Conservation (phyloP, 2,329 filamentous ascomycete genomes). For the Ophiostoma triangulosporum region DNA sequence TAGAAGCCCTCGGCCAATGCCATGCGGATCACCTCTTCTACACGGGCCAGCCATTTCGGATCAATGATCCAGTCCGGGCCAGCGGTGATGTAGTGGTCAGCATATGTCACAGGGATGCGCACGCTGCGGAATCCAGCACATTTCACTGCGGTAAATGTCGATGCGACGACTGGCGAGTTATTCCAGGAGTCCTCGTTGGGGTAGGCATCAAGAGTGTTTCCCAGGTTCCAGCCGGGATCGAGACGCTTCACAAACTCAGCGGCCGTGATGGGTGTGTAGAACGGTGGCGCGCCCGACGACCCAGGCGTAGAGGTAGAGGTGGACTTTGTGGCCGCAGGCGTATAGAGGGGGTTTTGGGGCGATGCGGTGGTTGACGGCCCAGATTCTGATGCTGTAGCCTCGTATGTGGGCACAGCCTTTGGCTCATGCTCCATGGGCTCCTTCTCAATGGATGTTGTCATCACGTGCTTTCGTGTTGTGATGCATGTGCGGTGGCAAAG, state of each 20-base stretch:
- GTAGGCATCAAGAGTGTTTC: conserved; percentile 44
- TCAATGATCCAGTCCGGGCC: conserved; percentile 40
- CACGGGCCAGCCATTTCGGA: conserved; percentile 39
- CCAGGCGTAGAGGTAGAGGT: neutral
- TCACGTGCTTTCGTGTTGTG: no score
- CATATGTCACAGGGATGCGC: conserved; percentile 45
- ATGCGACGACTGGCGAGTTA: conserved; percentile 34
- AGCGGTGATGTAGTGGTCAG: conserved; percentile 37
- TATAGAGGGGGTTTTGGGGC: neutral
- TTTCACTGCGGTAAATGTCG: conserved; percentile 38
- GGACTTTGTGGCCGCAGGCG: neutral
- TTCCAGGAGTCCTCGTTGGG: conserved; percentile 46
- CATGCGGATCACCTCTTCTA: conserved; percentile 44
- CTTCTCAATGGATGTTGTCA: neutral
- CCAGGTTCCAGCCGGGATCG: conserved; percentile 46
- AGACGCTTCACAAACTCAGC: conserved; percentile 31
- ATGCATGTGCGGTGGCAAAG: no score
- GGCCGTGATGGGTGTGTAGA: conserved; percentile 32
- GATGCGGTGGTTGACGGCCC: neutral
- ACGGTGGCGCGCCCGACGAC: neutral
- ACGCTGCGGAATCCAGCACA: conserved; percentile 42
- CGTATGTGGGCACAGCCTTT: neutral
- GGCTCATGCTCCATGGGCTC: neutral
- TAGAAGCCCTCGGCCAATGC: conserved; percentile 36
- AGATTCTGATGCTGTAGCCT: neutral